A percentile compares a stretch with the other conserved stretches of the same genome.
Conservation (phyloP, 441 rosid species). For the Jatropha podagrica region DNA sequence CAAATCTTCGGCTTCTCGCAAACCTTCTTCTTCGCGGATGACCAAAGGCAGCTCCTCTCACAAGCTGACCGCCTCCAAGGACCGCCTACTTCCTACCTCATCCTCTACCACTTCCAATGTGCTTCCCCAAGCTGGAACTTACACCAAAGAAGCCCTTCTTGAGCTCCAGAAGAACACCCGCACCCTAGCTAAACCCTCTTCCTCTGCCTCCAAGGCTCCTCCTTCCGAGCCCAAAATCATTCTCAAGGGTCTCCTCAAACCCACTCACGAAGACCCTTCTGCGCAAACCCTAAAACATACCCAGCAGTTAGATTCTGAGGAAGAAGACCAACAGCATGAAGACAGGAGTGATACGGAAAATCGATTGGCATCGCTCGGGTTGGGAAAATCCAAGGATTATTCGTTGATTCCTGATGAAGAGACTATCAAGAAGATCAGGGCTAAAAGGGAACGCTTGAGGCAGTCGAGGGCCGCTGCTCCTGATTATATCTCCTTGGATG, state of each 20-base stretch:
- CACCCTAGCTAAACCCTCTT: constrained; percentile 59
- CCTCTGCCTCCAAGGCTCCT: constrained; percentile 34
- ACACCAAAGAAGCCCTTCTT: constrained; percentile 80
- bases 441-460: constrained; percentile 65
- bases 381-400: constrained; percentile 28
- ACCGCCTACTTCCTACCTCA: constrained; percentile 35
- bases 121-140: constrained; percentile 79
- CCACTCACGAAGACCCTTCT: constrained; percentile 20
- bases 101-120: constrained; percentile 56
- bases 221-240: constrained; percentile 58
- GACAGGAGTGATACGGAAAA: constrained; percentile 31
- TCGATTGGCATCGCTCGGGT: constrained; percentile 35
- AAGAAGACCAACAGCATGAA: constrained; percentile 8
- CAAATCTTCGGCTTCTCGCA: constrained; percentile 26
- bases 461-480: constrained; percentile 62
- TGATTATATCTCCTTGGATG: constrained; percentile 75
- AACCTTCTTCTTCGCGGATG: constrained; percentile 42
- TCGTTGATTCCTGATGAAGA: constrained; percentile 48
- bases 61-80: constrained; percentile 56
- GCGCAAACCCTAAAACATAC: constrained; percentile 28
- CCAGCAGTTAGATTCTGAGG: constrained; percentile 22
- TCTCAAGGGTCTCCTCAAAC: constrained; percentile 70
- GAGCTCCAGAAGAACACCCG: constrained; percentile 93
- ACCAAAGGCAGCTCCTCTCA: constrained; percentile 52
- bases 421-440: constrained; percentile 68